Base-by-base conservation (phyloP, 495 filamentous ascomycete genomes). In the Aspergillus baeticus region DNA sequence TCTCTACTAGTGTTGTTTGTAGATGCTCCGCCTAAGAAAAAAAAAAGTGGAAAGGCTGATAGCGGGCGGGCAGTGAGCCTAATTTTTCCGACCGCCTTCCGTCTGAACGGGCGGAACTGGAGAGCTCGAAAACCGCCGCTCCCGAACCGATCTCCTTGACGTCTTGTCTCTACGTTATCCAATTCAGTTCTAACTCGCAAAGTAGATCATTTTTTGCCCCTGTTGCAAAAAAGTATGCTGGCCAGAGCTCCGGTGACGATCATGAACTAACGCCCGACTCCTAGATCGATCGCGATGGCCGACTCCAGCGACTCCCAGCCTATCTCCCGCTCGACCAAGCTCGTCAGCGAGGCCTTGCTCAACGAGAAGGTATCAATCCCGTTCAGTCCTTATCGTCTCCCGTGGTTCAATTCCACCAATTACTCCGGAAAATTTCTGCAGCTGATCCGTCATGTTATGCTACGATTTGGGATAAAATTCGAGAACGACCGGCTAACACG, bases 281-380 rank as follows among this genome's bases (percentile, higher is more conserved):
- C 22, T 42, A 74, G 70, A 68, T 64, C 39, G 44, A 58, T 67
- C 69, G 61, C 73, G 75, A 86, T 86, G 83, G 77, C 81, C 66
- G 81, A 84, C 68, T 75, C 72, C 53, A 75, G 70, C 58, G 69
- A 78, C 63, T 66, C 80, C 67, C 71, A 70, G 68, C 67, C 79
- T 59, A 60, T 75, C 44, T 60, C 71, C 59, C 79, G 80, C 61
- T 75, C 81, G 41, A 82, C 70, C 68, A 87, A 89, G 70, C 91
- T 91, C 56, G 87, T 95, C 78, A 94, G 90, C 78, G 92, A 96
- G 78, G 89, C 91, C 63, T 80, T 96, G 65, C 80, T 96, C 59
- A 96, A 96, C 75, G 92, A 96, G 72, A 96, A 96, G 89, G 92
- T 96, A 85, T 60, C 6, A 45, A 23, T 15, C 41, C 17, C 20